A percentile compares a stretch with the other conserved stretches of the same genome.
phyloP scores from a whole-genome alignment of 768 basidiomycete genomes.

The Baorangia bicolor region DNA sequence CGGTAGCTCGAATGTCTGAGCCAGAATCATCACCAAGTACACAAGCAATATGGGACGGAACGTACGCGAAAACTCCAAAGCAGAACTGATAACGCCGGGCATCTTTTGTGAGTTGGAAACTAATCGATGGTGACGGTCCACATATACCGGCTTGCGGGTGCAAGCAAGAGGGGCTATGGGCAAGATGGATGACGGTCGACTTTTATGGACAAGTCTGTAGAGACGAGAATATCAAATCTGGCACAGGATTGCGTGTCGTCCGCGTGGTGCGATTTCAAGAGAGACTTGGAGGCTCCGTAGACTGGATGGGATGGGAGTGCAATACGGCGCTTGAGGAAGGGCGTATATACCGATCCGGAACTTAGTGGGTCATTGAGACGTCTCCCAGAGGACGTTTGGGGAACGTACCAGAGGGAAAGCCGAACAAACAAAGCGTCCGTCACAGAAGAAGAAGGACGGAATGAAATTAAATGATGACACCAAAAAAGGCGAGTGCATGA shows the following conservation, averaged over 20 bases:
- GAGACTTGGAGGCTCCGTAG: slow-evolving; percentile 15
- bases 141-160: slow-evolving; percentile 25
- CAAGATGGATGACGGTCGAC: slow-evolving; percentile 25
- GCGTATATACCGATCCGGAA: slow-evolving; percentile 32
- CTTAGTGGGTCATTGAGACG: slow-evolving; percentile 30
- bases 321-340: slow-evolving; percentile 12
- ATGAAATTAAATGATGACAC: slow-evolving; percentile 33
- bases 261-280: slow-evolving; percentile 26
- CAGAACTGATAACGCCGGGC: slow-evolving; percentile 14
- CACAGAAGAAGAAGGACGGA: slow-evolving; percentile 32
- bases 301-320: slow-evolving; percentile 20
- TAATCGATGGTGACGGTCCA: slow-evolving; percentile 12
- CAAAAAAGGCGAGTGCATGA: slow-evolving; percentile 27
- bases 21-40: not conserved
- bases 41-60: not conserved
- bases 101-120: slow-evolving; percentile 12
- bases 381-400: slow-evolving; percentile 25
- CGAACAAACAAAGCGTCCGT: slow-evolving; percentile 28
- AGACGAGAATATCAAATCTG: slow-evolving; percentile 32
- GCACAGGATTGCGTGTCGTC: slow-evolving; percentile 32
- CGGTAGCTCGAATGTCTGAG: slow-evolving; percentile 24
- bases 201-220: slow-evolving; percentile 22
- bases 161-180: slow-evolving; percentile 34
- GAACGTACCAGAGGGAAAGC: slow-evolving; percentile 26
- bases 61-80: slow-evolving; percentile 29